Evolutionary conservation across 2,329 filamentous ascomycete species (phyloP).

Genomic region (Balansia obtecta): DNA sequence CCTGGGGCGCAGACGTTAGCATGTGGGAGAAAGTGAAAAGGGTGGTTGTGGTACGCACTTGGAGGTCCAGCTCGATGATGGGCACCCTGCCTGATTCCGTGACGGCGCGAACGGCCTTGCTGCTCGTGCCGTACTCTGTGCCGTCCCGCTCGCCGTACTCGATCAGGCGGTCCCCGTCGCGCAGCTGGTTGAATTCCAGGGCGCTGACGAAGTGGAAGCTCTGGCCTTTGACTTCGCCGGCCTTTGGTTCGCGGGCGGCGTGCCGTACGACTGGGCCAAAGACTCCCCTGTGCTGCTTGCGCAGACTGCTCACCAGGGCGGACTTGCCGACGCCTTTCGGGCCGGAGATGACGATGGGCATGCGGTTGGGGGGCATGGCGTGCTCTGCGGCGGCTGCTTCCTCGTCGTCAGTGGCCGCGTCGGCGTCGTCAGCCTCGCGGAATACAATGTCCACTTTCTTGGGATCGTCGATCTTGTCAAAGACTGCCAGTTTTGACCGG

Average conservation of each 20-base stretch:
- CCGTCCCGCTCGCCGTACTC: slow-evolving; percentile 40
- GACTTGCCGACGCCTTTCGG: slow-evolving; percentile 50
- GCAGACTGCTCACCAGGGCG: slow-evolving; percentile 48
- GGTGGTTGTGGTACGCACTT: slow-evolving; percentile 23
- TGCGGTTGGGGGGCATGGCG: slow-evolving; percentile 34
- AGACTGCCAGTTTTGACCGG: slow-evolving; percentile 57
- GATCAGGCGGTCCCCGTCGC: slow-evolving; percentile 47
- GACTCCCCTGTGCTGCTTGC: slow-evolving; percentile 49
- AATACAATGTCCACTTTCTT: slow-evolving; percentile 54
- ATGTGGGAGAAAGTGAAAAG: neutral
- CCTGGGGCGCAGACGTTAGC: slow-evolving; percentile 22
- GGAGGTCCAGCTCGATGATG: slow-evolving; percentile 37
- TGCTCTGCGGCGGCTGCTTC: slow-evolving; percentile 16
- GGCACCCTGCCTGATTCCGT: slow-evolving; percentile 46
- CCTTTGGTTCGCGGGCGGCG: slow-evolving; percentile 36
- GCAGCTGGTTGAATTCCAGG: slow-evolving; percentile 42
- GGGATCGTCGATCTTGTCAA: slow-evolving; percentile 80
- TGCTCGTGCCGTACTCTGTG: slow-evolving; percentile 43
- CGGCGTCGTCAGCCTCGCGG: slow-evolving; percentile 30
- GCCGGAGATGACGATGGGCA: slow-evolving; percentile 55
- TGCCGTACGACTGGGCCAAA: slow-evolving; percentile 48
- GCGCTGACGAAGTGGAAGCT: slow-evolving; percentile 44
- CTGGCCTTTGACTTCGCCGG: slow-evolving; percentile 38
- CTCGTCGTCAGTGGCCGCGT: slow-evolving; percentile 23
- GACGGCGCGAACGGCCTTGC: slow-evolving; percentile 38